These are phyloP conservation scores for Aristolochia californica DNA, from an alignment of 164 flowering plant genomes.

Conservation along the genomic window DNA sequence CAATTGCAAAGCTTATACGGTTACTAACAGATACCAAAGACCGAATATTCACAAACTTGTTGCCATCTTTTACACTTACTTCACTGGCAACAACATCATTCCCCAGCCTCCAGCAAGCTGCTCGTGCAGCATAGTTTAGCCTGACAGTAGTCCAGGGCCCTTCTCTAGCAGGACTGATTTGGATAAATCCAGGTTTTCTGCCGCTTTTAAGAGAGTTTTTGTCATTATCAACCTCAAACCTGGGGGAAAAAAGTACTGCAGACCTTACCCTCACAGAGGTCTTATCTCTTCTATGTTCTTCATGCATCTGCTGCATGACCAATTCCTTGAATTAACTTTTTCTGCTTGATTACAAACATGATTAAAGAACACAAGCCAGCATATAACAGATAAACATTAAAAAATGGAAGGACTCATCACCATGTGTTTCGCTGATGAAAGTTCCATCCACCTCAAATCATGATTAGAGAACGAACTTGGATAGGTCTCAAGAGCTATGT, in stretches of 20 bases:
- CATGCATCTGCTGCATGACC: constrained; percentile 23
- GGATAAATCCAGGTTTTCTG: constrained; percentile 59
- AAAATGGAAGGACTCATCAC: constrained; percentile 12
- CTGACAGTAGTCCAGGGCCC: constrained; percentile 95
- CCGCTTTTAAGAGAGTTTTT: constrained; percentile 11
- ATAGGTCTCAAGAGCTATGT: constrained; percentile 27
- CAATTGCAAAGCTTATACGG: constrained; percentile 58
- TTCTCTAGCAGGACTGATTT: constrained; percentile 68
- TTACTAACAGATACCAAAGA: constrained; percentile 80
- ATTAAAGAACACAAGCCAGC: not conserved
- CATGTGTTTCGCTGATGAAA: constrained; percentile 31
- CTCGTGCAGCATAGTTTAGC: constrained; percentile 89
- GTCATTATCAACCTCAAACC: constrained; percentile 31
- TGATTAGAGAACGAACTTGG: constrained; percentile 21
- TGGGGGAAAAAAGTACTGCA: constrained; percentile 40
- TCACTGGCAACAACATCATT: constrained; percentile 92
- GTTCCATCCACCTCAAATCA: constrained; percentile 50
- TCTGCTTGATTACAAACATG: too few species aligned
- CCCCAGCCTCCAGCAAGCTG: constrained; percentile 91
- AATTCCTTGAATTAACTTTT: constrained; percentile 4
- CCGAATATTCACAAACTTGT: constrained; percentile 72
- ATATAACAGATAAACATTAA: not conserved
- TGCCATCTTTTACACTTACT: constrained; percentile 67
- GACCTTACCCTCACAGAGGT: constrained; percentile 49
- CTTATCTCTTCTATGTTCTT: constrained; percentile 15